A percentile compares a stretch with the other conserved stretches of the same genome.
These are phyloP conservation scores for Meyerozyma sp. DNA, from an alignment of 1,139 yeast genomes.

Conservation along the genomic window DNA sequence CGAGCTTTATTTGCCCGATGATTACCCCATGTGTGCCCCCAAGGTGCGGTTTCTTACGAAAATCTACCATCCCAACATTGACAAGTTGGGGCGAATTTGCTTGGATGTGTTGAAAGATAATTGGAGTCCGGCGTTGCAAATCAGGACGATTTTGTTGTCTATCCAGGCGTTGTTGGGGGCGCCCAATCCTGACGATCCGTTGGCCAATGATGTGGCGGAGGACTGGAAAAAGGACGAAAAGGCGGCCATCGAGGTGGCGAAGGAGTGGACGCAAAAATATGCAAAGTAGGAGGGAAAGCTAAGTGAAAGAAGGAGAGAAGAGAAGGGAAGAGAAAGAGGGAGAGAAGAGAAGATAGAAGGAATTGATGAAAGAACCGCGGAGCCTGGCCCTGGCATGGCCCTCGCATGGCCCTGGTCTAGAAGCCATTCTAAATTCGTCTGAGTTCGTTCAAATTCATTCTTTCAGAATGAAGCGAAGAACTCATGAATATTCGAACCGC, in stretches of 20 bases:
- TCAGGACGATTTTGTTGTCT: slow-evolving; percentile 86
- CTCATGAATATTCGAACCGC: too few relatives aligned
- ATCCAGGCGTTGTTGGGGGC: slow-evolving; percentile 93
- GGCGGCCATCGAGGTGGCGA: slow-evolving; percentile 78
- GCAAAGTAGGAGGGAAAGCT: slow-evolving; percentile 35
- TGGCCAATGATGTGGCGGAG: slow-evolving; percentile 96
- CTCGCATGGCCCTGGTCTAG: too few relatives aligned
- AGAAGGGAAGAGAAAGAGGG: not conserved
- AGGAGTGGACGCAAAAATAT: slow-evolving; percentile 74
- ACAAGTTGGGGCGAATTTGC: slow-evolving; percentile 90
- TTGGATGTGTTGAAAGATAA: slow-evolving; percentile 84
- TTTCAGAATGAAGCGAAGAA: too few relatives aligned
- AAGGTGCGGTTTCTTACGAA: slow-evolving; percentile 88
- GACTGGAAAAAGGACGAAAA: slow-evolving; percentile 89
- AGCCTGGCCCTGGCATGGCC: too few relatives aligned
- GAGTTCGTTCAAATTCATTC: too few relatives aligned
- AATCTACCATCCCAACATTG: slow-evolving; percentile 95
- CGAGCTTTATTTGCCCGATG: slow-evolving; percentile 81
- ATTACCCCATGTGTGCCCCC: slow-evolving; percentile 92
- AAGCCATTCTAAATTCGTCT: too few relatives aligned
- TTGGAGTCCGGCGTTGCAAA: slow-evolving; percentile 99
- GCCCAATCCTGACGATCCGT: slow-evolving; percentile 97
- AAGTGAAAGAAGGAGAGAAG: too few relatives aligned
- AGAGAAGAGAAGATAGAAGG: not conserved
- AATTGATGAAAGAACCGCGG: too few relatives aligned